Evolutionary conservation across 1,284 basidiomycete species (phyloP).

Genomic region (Trichosporon ovoides): DNA sequence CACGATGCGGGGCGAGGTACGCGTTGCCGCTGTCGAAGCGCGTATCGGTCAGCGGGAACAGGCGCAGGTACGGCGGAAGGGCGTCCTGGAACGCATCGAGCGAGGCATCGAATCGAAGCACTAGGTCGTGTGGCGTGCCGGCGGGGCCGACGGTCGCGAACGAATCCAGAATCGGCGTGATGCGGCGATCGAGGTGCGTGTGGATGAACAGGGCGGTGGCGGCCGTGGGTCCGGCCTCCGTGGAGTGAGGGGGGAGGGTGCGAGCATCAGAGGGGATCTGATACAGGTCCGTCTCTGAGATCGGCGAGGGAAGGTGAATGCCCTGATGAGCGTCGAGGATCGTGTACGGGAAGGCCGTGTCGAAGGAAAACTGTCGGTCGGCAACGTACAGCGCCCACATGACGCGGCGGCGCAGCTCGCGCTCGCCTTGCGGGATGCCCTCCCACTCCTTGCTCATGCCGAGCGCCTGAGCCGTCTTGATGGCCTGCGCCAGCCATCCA

Average conservation of each 20-base stretch:
- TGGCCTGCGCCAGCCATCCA: conserved; percentile 37
- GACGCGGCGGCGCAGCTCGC: conserved; percentile 40
- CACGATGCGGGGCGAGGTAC: conserved; percentile 38
- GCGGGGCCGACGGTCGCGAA: conserved; percentile 36
- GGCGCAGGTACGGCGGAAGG: conserved; percentile 38
- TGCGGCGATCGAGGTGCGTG: conserved; percentile 37
- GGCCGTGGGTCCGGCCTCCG: conserved; percentile 34
- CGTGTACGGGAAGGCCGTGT: conserved; percentile 42
- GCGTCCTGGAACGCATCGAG: conserved; percentile 41
- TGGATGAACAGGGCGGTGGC: conserved; percentile 41
- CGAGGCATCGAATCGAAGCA: conserved; percentile 37
- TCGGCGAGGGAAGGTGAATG: conserved; percentile 38
- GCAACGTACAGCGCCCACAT: conserved; percentile 44
- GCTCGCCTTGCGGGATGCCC: conserved; percentile 37
- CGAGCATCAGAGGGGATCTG: conserved; percentile 27
- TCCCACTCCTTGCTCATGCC: conserved; percentile 45
- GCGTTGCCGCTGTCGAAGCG: conserved; percentile 33
- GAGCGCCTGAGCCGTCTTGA: conserved; percentile 41
- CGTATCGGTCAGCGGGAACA: conserved; percentile 41
- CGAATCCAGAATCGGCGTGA: conserved; percentile 41
- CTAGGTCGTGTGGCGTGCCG: conserved; percentile 34
- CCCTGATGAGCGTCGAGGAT: conserved; percentile 41
- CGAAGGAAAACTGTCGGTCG: conserved; percentile 40
- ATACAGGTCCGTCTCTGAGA: conserved; percentile 41
- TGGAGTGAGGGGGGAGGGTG: conserved; percentile 31